Percentiles rank a stretch among this genome's conserved stretches.
Conservation (phyloP, 2,329 filamentous ascomycete species). For the Pseudocercospora musae region DNA sequence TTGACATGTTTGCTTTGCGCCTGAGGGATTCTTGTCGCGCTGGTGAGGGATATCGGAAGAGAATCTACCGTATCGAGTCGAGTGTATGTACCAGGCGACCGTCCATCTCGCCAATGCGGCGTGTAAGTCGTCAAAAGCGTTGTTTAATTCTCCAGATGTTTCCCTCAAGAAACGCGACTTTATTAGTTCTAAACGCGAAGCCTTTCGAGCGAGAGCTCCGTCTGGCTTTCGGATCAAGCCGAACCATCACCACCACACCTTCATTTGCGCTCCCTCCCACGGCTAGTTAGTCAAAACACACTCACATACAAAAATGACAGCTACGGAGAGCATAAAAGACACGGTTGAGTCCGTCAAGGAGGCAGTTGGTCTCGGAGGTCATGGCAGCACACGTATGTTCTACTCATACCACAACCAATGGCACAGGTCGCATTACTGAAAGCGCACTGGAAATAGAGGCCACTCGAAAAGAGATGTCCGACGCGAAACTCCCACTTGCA, state of each 20-base stretch:
- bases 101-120: not conserved
- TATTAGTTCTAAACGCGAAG: too few species aligned
- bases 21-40: not conserved
- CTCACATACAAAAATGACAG: constrained; percentile 27
- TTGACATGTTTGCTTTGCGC: constrained; percentile 12
- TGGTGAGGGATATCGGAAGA: not conserved
- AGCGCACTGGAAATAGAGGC: constrained; percentile 53
- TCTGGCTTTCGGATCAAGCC: not conserved
- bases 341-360: constrained; percentile 40
- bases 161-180: not conserved
- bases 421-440: constrained; percentile 1
- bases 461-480: constrained; percentile 89
- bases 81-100: not conserved
- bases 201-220: not conserved
- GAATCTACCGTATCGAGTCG: not conserved
- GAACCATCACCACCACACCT: not conserved
- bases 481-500: constrained; percentile 78
- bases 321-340: constrained; percentile 36
- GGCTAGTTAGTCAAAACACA: not conserved
- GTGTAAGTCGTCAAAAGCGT: not conserved
- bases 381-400: constrained; percentile 30
- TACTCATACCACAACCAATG: constrained; percentile 32
- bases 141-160: not conserved
- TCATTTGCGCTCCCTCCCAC: not conserved
- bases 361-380: constrained; percentile 43